Base-by-base conservation (phyloP, 2,329 filamentous ascomycete species). In the Peltaster fructicola region DNA sequence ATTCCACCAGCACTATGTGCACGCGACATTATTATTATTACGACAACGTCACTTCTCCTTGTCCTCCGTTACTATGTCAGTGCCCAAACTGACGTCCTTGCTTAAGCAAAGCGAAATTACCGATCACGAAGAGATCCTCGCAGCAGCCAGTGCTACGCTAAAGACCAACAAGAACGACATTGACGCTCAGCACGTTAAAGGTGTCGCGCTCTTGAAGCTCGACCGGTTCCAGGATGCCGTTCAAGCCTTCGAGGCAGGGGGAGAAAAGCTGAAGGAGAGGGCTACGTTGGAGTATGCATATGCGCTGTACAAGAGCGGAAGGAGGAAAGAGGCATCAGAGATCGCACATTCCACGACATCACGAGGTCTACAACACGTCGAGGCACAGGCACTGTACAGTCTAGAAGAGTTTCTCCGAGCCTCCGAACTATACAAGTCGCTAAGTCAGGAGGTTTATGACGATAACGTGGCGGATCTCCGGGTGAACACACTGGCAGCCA, bases 211-310 rank as follows among this genome's bases (percentile, higher is more conserved):
- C 11, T 60, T 88, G 34, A 81, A 82, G 47, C 67, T 88, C 38
- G 80, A 88, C 51, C 74, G 78, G 30, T 88, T 75, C 49, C 68
- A 77, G 29, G 79, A 88, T 48, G 77, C 76, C 22, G 56, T 81
- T 23, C 68, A 68, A 30, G 63, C 68, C 27, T 63, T 85, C 30
- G 65, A 71, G 31, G 66, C 71, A 17, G 69, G 61, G 10, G 69
- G 70, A 23, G 57, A 65, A 30, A 57, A 54, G 34, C 53, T 84
- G 29, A 66, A 72, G 44, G 55, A 64, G 18, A 52, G 53, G 29
- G 78, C 73, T 36, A 43, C 53, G 9, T 59, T 84, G 20, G 79
- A 84, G 49, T 73, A 73, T 45, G 68, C 75, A 2, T 90, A 90
- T 54, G 73, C 76, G n/a, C 61, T 84, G 11, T 90, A 88, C 55